A percentile compares a stretch with the other conserved stretches of the same genome.
Evolutionary conservation across 1,139 yeast species (phyloP).

Genomic region (Suhomyces taliae): DNA sequence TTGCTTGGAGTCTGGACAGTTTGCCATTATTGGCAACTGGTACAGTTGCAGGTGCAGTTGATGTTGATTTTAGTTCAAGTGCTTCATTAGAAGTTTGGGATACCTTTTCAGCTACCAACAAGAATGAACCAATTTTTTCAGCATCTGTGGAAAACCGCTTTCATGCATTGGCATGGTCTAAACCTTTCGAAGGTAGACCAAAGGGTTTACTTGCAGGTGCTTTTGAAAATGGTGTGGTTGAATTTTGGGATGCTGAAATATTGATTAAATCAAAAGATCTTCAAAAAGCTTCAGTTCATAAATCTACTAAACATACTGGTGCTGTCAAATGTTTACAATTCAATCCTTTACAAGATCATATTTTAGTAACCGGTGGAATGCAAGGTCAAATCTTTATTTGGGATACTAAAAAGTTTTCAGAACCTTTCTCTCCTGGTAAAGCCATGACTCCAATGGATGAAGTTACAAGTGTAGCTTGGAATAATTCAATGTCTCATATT

Average conservation of each 20-base stretch:
- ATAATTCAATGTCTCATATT: constrained; percentile 78
- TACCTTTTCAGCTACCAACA: constrained; percentile 48
- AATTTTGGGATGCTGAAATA: constrained; percentile 67
- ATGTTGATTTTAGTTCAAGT: constrained; percentile 77
- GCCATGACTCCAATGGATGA: constrained; percentile 84
- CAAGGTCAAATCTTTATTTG: constrained; percentile 86
- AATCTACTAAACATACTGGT: constrained; percentile 63
- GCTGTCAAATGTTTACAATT: constrained; percentile 74
- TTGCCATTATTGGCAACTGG: constrained; percentile 84
- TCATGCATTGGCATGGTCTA: constrained; percentile 86
- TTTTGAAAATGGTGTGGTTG: constrained; percentile 76
- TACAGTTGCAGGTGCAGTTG: constrained; percentile 93
- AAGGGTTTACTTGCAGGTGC: constrained; percentile 82
- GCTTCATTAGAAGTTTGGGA: constrained; percentile 80
- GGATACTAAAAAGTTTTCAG: constrained; percentile 69
- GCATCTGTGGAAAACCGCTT: constrained; percentile 62
- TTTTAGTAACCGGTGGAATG: constrained; percentile 83
- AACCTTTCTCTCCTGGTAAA: constrained; percentile 73
- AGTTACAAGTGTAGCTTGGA: constrained; percentile 86
- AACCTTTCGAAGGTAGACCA: constrained; percentile 53
- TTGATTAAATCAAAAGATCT: constrained; percentile 41
- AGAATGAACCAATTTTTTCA: constrained; percentile 49
- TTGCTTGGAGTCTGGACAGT: constrained; percentile 87
- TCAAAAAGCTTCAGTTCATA: constrained; percentile 44
- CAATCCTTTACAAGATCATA: constrained; percentile 70